A percentile compares a stretch with the other conserved stretches of the same genome.
phyloP scores from a whole-genome alignment of 1,284 basidiomycete species.

The Trichosporon asahii region DNA sequence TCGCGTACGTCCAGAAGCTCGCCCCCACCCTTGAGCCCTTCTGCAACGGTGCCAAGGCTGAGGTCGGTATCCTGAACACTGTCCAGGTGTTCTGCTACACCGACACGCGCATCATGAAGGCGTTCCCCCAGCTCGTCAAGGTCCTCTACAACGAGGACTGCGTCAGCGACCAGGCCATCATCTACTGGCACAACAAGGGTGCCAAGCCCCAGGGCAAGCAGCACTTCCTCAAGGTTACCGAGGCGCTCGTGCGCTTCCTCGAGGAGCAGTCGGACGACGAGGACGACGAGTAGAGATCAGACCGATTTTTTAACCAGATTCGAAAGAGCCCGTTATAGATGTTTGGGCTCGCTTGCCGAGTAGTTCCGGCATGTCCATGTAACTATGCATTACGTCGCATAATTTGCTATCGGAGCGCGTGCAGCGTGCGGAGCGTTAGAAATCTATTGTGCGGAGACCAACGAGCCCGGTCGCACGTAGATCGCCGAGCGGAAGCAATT shows the following conservation, averaged over 20 bases:
- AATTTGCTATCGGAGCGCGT: not conserved
- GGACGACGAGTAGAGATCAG: conserved; percentile 33
- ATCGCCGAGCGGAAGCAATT: not conserved
- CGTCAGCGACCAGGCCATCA: conserved; percentile 89
- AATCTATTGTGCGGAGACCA: no score
- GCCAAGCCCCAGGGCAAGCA: conserved; percentile 90
- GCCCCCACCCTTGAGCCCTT: conserved; percentile 83
- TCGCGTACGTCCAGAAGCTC: conserved; percentile 77
- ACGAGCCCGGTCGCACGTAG: no score
- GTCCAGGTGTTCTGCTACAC: conserved; percentile 94
- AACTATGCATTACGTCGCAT: conserved; percentile 5
- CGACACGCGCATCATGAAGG: conserved; percentile 87
- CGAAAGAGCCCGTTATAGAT: not conserved
- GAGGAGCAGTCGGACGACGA: conserved; percentile 48
- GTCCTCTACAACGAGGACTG: conserved; percentile 94
- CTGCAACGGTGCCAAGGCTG: conserved; percentile 76
- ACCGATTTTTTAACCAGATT: not conserved
- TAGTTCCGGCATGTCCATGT: not conserved
- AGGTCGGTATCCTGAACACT: conserved; percentile 87
- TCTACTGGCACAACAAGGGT: conserved; percentile 97
- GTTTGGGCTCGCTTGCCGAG: not conserved
- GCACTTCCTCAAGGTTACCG: conserved; percentile 85
- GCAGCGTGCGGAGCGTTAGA: not conserved
- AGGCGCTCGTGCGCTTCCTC: conserved; percentile 72
- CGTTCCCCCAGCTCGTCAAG: conserved; percentile 90